Conservation (phyloP, 2,329 filamentous ascomycete species). For the Colletotrichum tamarilloi region DNA sequence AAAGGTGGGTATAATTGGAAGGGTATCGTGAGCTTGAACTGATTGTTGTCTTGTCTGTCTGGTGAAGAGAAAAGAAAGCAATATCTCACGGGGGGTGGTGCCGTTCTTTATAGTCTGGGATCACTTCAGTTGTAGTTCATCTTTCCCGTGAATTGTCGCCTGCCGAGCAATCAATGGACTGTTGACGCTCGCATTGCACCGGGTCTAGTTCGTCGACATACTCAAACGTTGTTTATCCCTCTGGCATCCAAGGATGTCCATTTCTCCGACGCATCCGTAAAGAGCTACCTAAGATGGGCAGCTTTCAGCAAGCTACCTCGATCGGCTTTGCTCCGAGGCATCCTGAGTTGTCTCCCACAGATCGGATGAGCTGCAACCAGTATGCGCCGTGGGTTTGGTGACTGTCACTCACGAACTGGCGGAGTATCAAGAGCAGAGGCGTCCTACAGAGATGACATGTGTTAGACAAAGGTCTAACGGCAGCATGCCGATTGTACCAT, state of each 20-base stretch:
- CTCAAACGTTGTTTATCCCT: neutral
- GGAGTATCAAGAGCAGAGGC: neutral
- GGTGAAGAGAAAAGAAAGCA: neutral
- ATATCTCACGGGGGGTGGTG: neutral
- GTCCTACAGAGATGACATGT: neutral
- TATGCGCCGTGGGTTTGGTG: neutral
- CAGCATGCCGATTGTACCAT: neutral
- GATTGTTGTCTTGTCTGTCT: constrained; percentile 24
- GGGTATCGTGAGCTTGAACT: constrained; percentile 14
- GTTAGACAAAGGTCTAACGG: neutral
- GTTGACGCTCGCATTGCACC: neutral
- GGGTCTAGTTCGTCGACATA: neutral
- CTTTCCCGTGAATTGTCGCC: neutral
- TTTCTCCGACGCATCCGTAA: constrained; percentile 6
- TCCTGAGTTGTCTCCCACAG: neutral
- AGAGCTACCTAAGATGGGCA: neutral
- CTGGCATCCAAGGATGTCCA: neutral
- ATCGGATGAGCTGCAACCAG: constrained; percentile 2
- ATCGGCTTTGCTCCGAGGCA: neutral
- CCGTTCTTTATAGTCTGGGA: constrained; percentile 17
- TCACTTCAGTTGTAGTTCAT: too few relatives aligned
- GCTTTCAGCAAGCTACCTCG: neutral
- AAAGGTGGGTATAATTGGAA: constrained; percentile 15
- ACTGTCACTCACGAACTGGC: neutral
- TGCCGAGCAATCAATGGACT: neutral